Percentiles rank a stretch among this genome's conserved stretches.
Conservation (phyloP, 2,329 filamentous ascomycete genomes). For the Fusarium nygamai region DNA sequence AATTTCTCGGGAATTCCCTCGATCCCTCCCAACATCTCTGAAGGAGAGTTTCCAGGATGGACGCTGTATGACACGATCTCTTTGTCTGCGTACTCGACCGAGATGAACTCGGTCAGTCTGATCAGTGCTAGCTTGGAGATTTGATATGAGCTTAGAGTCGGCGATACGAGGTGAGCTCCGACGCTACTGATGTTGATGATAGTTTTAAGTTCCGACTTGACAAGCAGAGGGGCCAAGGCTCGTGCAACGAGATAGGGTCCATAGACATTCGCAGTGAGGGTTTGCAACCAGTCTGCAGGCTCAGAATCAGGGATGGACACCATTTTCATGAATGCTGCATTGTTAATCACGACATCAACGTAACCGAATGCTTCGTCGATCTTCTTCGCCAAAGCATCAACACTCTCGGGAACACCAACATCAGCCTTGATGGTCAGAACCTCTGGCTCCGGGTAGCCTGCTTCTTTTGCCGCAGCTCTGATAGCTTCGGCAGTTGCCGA, state of each 20-base stretch:
- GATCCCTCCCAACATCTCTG: slow-evolving; percentile 1
- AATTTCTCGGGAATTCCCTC: background rate
- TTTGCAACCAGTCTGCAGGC: slow-evolving; percentile 9
- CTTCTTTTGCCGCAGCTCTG: background rate
- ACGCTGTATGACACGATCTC: background rate
- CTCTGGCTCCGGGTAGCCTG: background rate
- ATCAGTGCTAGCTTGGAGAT: slow-evolving; percentile 27
- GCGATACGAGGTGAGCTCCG: slow-evolving; percentile 16
- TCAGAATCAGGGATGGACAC: slow-evolving; percentile 1
- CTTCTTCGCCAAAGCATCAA: background rate
- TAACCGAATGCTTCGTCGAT: background rate
- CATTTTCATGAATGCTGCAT: slow-evolving; percentile 19
- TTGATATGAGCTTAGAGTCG: slow-evolving; percentile 20
- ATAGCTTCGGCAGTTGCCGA: background rate
- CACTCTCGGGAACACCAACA: slow-evolving; percentile 3
- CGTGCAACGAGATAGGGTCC: slow-evolving; percentile 5
- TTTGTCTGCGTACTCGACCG: slow-evolving; percentile 11
- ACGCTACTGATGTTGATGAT: slow-evolving; percentile 16
- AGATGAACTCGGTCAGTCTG: slow-evolving; percentile 27
- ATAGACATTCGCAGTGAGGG: background rate
- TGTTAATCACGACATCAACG: slow-evolving; percentile 11
- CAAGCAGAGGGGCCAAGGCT: background rate
- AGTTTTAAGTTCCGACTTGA: background rate
- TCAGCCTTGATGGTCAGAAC: background rate
- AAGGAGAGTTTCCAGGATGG: slow-evolving; percentile 26